Base-by-base conservation (phyloP, 2,329 filamentous ascomycete genomes). In the Hypoxylon sp. region DNA sequence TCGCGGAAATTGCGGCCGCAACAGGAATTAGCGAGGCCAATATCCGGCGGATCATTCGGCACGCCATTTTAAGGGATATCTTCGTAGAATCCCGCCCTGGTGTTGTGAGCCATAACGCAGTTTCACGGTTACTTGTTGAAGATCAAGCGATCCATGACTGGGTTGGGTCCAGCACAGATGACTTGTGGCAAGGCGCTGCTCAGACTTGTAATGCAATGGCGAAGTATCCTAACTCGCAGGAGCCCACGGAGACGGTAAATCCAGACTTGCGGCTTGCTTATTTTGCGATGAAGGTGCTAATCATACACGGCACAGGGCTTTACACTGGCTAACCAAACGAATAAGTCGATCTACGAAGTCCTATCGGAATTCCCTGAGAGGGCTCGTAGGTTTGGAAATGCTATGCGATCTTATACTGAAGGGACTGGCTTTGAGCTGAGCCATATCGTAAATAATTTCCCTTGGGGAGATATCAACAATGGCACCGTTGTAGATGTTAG, bases 401-500 rank as follows among this genome's bases (percentile, higher is more conserved):
- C 60, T 2, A 73, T 72, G 70, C 49, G 48, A 17, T 48, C 58
- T 2, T 64, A 69, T 36, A 65, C 52, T 1, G 34, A 61, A 25
- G 58, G 62, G 9, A 63, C 52, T 28, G 60, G 68, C 3, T 70
- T 59, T 30, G 65, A 68, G 13, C 36, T 69, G 0, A 34, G 38
- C 11, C 67, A 73, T 34, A 23, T 71, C 6, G 65, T 63, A 3
- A 52, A 69, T 9, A 58, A 52, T 21, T 69, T 65, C 38, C 59
- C 67, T 13, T 73, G 67, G 72, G 65, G n/a, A 17, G 43, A 64
- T 17, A 17, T 52, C 6, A n/a, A 43, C 34, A 38, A 43, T 5
- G 64, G 66, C 0, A 69, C 60, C 5, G 43, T 70, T 17, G 66
- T 72, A 7, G 70, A 72, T 50, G 69, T 72, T 21, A 62, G 67